phyloP scores from a whole-genome alignment of 75 land plant species.

The Ceratopteris richardii region DNA sequence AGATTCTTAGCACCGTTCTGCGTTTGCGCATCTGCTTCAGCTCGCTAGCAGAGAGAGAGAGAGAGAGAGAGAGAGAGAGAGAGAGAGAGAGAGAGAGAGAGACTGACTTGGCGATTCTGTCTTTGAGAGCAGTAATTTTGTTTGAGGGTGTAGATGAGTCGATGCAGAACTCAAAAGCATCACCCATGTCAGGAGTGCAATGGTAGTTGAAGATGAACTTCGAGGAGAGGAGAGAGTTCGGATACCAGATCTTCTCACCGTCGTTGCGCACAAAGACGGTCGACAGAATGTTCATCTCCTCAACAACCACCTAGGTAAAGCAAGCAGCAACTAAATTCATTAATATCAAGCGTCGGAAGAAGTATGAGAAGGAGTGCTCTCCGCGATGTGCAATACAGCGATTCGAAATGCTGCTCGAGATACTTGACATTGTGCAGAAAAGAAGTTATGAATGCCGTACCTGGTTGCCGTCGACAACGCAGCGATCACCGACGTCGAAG shows the following conservation, averaged over 20 bases:
- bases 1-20: too few species aligned
- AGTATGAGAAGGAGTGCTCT: too few species aligned
- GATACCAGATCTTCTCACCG: conserved; percentile 21
- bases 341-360: too few species aligned
- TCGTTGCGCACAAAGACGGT: conserved; percentile 15
- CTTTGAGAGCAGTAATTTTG: conserved; percentile 24
- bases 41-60: too few species aligned
- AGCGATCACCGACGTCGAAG: conserved; percentile 29
- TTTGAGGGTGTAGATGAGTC: conserved; percentile 11
- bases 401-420: too few species aligned
- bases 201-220: conserved; percentile 20
- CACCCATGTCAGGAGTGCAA: conserved; percentile 24
- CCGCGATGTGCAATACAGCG: too few species aligned
- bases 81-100: too few species aligned
- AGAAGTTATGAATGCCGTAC: conserved; percentile 2
- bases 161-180: conserved; percentile 16
- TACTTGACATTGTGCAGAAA: too few species aligned
- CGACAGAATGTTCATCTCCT: conserved; percentile 20
- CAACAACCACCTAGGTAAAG: conserved; percentile 12
- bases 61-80: too few species aligned
- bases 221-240: conserved; percentile 17
- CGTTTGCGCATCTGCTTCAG: too few species aligned
- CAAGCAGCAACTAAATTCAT: too few species aligned
- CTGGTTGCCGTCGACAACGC: conserved; percentile 24
- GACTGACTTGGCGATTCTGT: conserved; percentile 21